Percentiles rank a stretch among this genome's conserved stretches.
Conservation (phyloP, 495 filamentous ascomycete species). For the Friedmanniomyces simplex region DNA sequence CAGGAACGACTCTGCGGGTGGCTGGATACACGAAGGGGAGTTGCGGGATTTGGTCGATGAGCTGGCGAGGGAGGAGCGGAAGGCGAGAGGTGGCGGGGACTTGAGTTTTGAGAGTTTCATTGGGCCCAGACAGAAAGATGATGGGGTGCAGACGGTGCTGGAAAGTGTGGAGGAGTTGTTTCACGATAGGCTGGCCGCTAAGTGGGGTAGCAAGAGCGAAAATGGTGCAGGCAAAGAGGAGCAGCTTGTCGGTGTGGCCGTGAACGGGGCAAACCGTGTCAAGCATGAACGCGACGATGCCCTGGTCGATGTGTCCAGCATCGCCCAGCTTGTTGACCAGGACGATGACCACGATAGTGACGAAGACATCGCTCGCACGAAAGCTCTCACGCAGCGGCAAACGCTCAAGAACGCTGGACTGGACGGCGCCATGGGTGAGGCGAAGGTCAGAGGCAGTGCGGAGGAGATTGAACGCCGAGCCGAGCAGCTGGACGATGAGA, state of each 20-base stretch:
- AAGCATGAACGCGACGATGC: constrained; percentile 15
- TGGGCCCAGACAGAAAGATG: constrained; percentile 39
- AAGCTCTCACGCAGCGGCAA: constrained; percentile 17
- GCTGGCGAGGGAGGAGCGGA: constrained; percentile 53
- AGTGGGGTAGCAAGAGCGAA: neutral
- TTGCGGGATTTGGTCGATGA: constrained; percentile 51
- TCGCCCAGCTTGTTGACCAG: constrained; percentile 28
- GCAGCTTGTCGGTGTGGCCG: neutral
- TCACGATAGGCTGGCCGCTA: constrained; percentile 44
- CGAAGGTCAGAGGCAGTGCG: constrained; percentile 5
- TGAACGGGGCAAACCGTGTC: neutral
- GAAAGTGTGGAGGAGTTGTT: constrained; percentile 83
- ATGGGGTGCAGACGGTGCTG: constrained; percentile 57
- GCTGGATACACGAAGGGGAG: constrained; percentile 90
- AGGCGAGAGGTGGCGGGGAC: constrained; percentile 36
- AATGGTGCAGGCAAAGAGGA: neutral
- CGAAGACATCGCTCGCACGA: constrained; percentile 33
- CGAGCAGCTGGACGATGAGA: neutral
- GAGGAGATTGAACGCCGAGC: constrained; percentile 2
- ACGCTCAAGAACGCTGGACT: constrained; percentile 11
- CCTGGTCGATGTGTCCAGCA: constrained; percentile 40
- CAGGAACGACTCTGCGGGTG: constrained; percentile 53
- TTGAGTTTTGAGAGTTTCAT: constrained; percentile 57
- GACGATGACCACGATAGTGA: constrained; percentile 44
- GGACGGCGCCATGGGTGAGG: constrained; percentile 6